These are phyloP conservation scores for Peterozyma xylosa DNA, from an alignment of 805 yeast genomes.

Conservation along the genomic window DNA sequence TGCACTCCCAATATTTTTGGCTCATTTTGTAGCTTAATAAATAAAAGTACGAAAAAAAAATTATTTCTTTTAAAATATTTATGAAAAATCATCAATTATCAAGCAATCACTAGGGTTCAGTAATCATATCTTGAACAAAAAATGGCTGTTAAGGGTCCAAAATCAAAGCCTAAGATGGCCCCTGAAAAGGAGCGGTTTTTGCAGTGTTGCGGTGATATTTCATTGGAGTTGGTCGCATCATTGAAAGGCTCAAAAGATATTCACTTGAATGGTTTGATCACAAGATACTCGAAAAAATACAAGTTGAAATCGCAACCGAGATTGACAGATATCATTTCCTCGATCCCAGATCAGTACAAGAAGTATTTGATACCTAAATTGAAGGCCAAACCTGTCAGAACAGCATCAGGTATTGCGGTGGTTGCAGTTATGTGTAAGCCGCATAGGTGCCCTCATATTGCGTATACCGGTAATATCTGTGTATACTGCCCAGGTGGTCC, in stretches of 20 bases:
- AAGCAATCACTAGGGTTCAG: too few relatives aligned
- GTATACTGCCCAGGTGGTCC: slow-evolving; percentile 99
- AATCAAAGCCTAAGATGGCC: slow-evolving; percentile 55
- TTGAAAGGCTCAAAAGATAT: slow-evolving; percentile 67
- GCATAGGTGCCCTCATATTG: slow-evolving; percentile 97
- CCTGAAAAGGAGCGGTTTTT: slow-evolving; percentile 92
- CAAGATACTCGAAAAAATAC: slow-evolving; percentile 80
- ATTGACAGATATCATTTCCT: slow-evolving; percentile 86
- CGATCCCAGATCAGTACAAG: slow-evolving; percentile 94
- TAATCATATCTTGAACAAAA: too few relatives aligned
- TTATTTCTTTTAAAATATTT: too few relatives aligned
- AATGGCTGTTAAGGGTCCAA: slow-evolving; percentile 21
- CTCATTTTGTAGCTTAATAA: too few relatives aligned
- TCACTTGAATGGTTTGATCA: slow-evolving; percentile 85
- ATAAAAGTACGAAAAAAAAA: too few relatives aligned
- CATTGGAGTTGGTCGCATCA: slow-evolving; percentile 76
- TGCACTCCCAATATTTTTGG: too few relatives aligned
- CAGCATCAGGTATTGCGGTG: slow-evolving; percentile 98
- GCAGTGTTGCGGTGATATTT: slow-evolving; percentile 88
- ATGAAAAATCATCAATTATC: too few relatives aligned
- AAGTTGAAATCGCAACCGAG: slow-evolving; percentile 89
- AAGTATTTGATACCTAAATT: slow-evolving; percentile 86
- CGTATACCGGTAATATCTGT: slow-evolving; percentile 97
- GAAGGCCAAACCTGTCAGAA: slow-evolving; percentile 97
- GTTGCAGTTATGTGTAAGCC: slow-evolving; percentile 99